Evolutionary conservation across 1,139 yeast genomes (phyloP).

Genomic region (Saccharomyces hybrid): DNA sequence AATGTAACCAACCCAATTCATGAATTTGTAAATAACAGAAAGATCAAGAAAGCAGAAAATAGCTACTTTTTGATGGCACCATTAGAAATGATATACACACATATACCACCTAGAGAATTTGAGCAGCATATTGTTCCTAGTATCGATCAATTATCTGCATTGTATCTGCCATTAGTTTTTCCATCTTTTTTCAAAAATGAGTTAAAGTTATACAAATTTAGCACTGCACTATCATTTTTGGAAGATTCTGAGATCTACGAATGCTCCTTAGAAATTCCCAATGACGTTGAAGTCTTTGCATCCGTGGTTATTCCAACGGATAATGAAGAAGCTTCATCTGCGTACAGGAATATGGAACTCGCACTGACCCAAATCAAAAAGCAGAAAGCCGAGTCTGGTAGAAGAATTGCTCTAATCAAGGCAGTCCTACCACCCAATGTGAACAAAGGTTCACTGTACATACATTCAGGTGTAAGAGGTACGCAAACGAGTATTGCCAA

Average conservation of each 20-base stretch:
- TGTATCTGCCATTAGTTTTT: constrained; percentile 75
- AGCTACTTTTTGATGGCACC: constrained; percentile 80
- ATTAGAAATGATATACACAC: constrained; percentile 66
- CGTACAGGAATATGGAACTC: constrained; percentile 38
- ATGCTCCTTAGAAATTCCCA: constrained; percentile 63
- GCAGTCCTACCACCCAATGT: constrained; percentile 67
- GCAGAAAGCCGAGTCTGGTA: constrained; percentile 40
- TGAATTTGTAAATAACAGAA: constrained; percentile 31
- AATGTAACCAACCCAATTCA: constrained; percentile 46
- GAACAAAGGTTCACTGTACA: constrained; percentile 62
- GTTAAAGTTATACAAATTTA: constrained; percentile 56
- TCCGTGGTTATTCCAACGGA: constrained; percentile 27
- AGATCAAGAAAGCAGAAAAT: constrained; percentile 31
- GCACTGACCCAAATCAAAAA: constrained; percentile 73
- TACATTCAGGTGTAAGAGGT: constrained; percentile 67
- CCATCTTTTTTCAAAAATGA: constrained; percentile 65
- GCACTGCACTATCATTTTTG: constrained; percentile 67
- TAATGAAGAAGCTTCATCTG: constrained; percentile 10
- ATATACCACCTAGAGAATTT: constrained; percentile 68
- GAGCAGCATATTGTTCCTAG: constrained; percentile 86
- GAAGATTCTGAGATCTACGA: constrained; percentile 74
- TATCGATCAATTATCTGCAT: constrained; percentile 66
- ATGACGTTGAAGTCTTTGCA: constrained; percentile 54
- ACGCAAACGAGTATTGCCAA: constrained; percentile 50
- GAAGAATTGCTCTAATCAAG: constrained; percentile 67